Evolutionary conservation across 2,329 filamentous ascomycete species (phyloP), one percentile per base, ranked within the genome.

Genomic region (Byssothecium circinans): DNA sequence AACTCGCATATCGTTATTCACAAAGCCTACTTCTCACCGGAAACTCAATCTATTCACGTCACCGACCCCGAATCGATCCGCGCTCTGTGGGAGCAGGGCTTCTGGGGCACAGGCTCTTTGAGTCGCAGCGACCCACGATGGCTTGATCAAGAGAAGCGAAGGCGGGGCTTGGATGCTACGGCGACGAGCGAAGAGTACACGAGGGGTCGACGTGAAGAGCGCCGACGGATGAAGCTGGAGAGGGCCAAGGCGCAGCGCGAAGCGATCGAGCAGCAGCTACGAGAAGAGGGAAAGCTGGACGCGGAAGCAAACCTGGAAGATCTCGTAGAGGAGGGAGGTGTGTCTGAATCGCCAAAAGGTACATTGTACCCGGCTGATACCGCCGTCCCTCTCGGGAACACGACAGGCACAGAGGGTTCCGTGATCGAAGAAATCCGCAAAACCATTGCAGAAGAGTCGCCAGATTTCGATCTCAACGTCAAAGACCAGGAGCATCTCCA

Each of bases 61-160:
- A 89, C 84, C 15, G 87, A 96, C 68, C 77, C 84, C 20, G 78
- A 79, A 45, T 86, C 89, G 3, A 86, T 95, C 53, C 81, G 87
- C 45, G 89, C 86, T 1, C 73, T 99, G 19, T 99, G 95, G 94
- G 89, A 96, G 71, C 89, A 95, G 75, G 94, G 94, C 4, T 99
- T 99, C 73, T 99, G 92, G 71, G 95, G 95, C 39, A 96, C 96
- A 71, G 94, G 94, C 36, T 92, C 79, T 60, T 76, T 97, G 49
- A 96, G 91, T 75, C 84, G 95, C 61, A 96, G 91, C 77, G 92
- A 99, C 69, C 92, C 92, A 2, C 94, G 85, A 58, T 99, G 94
- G 94, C 72, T 96, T 41, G 88, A 88, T 55, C 81, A 88, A 53
- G 90, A 96, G 71, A 87, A 89, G 69, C 84, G 86, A 22, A 81